phyloP scores from a whole-genome alignment of 2,329 filamentous ascomycete genomes.

The Fusarium haematococcum region DNA sequence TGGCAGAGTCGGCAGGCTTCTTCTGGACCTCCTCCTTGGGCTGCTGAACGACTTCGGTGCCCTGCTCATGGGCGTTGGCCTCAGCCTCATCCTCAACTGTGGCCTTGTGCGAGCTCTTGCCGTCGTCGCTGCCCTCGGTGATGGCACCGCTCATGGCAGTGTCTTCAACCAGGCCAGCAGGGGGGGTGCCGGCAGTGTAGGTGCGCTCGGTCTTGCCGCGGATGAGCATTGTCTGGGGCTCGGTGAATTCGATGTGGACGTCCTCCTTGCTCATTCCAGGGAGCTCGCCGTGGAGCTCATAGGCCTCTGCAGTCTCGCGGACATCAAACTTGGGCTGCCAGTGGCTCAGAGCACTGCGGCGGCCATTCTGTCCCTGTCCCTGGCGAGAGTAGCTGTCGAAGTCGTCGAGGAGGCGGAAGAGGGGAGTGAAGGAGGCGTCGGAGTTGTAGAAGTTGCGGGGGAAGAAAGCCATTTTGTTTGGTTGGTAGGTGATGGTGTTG shows the following conservation, averaged over 20 bases:
- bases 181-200: constrained; percentile 66
- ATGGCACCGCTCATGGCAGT: constrained; percentile 52
- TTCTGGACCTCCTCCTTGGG: constrained; percentile 45
- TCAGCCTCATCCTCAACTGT: constrained; percentile 72
- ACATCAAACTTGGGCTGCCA: constrained; percentile 86
- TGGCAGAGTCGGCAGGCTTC: constrained; percentile 57
- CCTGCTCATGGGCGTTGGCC: constrained; percentile 33
- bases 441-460: constrained; percentile 63
- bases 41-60: constrained; percentile 39
- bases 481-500: constrained; percentile 39
- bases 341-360: constrained; percentile 54
- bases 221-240: constrained; percentile 78
- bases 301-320: constrained; percentile 74
- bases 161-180: constrained; percentile 61
- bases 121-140: constrained; percentile 53
- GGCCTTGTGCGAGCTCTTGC: constrained; percentile 63
- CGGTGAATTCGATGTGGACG: constrained; percentile 82
- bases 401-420: constrained; percentile 74
- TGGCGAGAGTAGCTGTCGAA: constrained; percentile 68
- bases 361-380: constrained; percentile 32
- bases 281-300: constrained; percentile 85
- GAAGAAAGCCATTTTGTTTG: constrained; percentile 70
- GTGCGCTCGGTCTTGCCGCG: constrained; percentile 76
- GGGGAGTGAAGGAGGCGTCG: constrained; percentile 66
- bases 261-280: constrained; percentile 81